Base-by-base conservation (phyloP, 495 filamentous ascomycete species). In the Talaromyces ruber region DNA sequence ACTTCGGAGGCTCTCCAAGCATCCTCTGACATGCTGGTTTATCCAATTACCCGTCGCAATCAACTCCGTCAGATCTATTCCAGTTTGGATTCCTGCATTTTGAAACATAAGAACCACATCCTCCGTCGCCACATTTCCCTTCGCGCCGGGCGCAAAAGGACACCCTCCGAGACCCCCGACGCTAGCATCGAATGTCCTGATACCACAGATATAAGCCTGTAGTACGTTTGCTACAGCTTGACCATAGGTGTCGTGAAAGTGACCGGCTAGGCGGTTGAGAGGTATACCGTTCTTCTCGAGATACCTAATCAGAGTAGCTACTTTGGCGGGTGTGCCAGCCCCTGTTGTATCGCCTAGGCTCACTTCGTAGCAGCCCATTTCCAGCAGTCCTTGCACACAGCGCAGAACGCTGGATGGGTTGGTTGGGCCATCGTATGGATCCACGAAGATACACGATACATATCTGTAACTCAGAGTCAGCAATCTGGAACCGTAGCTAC, bases 161-260 rank as follows among this genome's bases (percentile, higher is more conserved):
- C 78, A 81, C 0, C 78, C 78, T 3, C 78, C 78, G 0, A 81
- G 72, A 2, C 78, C 77, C 0, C 68, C 71, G 21, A 79, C 69
- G 47, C 75, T 79, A 28, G 73, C 74, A 59, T 81, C 78, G 47
- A 81, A 81, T 0, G 74, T 72, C 5, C 71, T 66, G 2, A 81
- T 62, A 4, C 77, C 78, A 53, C 71, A 68, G 0, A 59, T 60
- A 58, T 78, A 81, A 7, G 73, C 71, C 61, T 74, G 73, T 65
- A 77, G 71, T 18, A 75, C 73, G 59, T 81, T 81, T 21, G 73
- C 72, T 1, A 75, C 65, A 1, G 70, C 78, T 58, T 74, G 74
- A 6, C 77, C 75, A 52, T 79, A 76, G 0, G 76, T 81, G 60
- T 81, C 77, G 37, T 81, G 78, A 61, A 79, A 81, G 60, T 81